These are phyloP conservation scores for Aphanomyces astaci DNA, from an alignment of 352 stramenopile species.

Conservation along the genomic window DNA sequence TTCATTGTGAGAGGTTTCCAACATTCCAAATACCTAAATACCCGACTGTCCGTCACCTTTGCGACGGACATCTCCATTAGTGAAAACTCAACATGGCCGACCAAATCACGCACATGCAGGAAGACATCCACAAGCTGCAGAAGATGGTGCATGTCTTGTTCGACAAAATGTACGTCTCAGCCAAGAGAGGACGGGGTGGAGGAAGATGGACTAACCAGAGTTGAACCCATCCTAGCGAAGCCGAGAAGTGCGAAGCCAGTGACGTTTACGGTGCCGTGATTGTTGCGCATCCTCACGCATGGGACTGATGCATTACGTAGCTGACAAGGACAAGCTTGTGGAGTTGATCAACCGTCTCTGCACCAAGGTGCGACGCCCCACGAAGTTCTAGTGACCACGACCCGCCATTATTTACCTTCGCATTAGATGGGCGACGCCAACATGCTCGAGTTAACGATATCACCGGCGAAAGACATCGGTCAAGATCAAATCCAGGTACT, in stretches of 20 bases:
- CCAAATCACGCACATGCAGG: conserved; percentile 87
- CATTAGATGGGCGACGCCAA: conserved; percentile 76
- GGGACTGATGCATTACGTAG: conserved; percentile 27
- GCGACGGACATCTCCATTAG: neutral
- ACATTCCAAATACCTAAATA: neutral
- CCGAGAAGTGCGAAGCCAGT: conserved; percentile 33
- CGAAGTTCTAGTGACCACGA: neutral
- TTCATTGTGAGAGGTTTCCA: neutral
- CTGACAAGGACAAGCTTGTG: conserved; percentile 78
- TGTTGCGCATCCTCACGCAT: too few species aligned
- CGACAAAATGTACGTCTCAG: conserved; percentile 62
- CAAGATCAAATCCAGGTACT: conserved; percentile 18
- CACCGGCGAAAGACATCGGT: conserved; percentile 51
- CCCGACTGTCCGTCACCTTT: neutral
- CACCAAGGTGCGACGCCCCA: conserved; percentile 41
- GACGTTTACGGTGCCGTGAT: conserved; percentile 59
- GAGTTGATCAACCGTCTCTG: conserved; percentile 85
- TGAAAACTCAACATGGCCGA: conserved; percentile 28
- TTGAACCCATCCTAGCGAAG: conserved; percentile 11
- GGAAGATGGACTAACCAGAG: conserved; percentile 22
- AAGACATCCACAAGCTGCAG: conserved; percentile 88
- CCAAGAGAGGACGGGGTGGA: neutral
- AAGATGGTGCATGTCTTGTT: conserved; percentile 86
- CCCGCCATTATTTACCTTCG: neutral
- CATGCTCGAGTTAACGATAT: conserved; percentile 80